phyloP scores from a whole-genome alignment of 1,284 basidiomycete genomes.

The Tilletia setariae region DNA sequence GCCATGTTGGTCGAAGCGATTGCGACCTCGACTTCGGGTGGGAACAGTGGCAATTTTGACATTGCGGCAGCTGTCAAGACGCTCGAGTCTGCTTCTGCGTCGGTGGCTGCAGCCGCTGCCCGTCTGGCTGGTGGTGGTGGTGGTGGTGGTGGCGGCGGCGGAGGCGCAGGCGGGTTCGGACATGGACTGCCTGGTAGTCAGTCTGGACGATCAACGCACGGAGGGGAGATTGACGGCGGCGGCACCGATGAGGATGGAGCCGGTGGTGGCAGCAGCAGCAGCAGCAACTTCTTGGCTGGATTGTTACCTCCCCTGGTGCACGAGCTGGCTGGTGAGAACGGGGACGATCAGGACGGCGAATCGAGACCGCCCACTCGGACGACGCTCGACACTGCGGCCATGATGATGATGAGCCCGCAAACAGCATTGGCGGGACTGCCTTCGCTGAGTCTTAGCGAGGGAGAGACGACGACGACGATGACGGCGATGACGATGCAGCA shows the following conservation, averaged over 20 bases:
- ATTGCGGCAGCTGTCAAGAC: constrained; percentile 36
- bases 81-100: neutral
- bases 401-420: constrained; percentile 8
- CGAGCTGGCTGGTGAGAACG: neutral
- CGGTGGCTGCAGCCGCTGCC: no score
- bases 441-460: constrained; percentile 3
- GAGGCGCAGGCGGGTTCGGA: neutral
- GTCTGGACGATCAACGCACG: neutral
- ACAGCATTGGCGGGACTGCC: constrained; percentile 2
- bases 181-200: neutral
- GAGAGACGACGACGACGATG: neutral
- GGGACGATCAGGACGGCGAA: neutral
- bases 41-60: constrained; percentile 38
- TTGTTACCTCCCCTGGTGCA: neutral
- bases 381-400: neutral
- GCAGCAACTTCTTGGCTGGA: no score
- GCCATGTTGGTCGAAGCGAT: constrained; percentile 52
- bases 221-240: no score
- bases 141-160: neutral
- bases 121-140: neutral
- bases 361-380: neutral
- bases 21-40: constrained; percentile 41
- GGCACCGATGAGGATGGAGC: no score
- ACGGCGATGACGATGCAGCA: neutral
- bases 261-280: no score